Base-by-base conservation (phyloP, 768 basidiomycete genomes). In the Termitomyces sp. region DNA sequence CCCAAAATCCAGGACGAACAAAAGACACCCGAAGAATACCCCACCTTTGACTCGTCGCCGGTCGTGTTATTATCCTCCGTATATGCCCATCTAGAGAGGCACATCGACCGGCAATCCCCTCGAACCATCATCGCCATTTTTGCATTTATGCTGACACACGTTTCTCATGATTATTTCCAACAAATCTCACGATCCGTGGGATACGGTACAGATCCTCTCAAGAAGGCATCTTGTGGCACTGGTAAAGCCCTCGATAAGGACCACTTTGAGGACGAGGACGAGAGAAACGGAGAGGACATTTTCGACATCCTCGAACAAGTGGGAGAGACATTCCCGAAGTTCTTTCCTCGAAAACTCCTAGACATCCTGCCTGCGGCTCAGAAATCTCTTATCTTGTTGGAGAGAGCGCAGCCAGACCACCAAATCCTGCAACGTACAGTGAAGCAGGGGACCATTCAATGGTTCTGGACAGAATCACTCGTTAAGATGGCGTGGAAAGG, bases 341-440 rank as follows among this genome's bases (percentile, higher is more conserved):
- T 94, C 68, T 80, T 93, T 57, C 78, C 81, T 3, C 60, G 62
- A 5, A 73, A 73, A 12, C 67, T 87, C 30, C 70, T 79, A 7
- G 73, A 78, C 45, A 74, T 81, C 7, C 69, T 93, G 3, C 78
- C 82, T 12, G 79, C 81, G 3, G 89, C 89, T 1, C 82, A 81
- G 58, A 85, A 81, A 62, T 92, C 91, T 0, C 69, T 93, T 10
- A 74, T 78, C 30, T 70, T 94, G 3, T 75, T 93, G 0, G 76
- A 75, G 48, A 78, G 77, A 10, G 89, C 90, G 3, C 73, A 82
- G 56, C 84, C 88, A 0, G 78, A 83, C 47, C 87, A 91, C 63
- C 76, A 76, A 0, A 66, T 89, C 11, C 69, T 89, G n/a, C 69
- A 57, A 37, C 62, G 62, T 7, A 63, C 70, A 0, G 51, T 57